phyloP scores from a whole-genome alignment of 2,329 filamentous ascomycete genomes.

The Xylaria sp. region DNA sequence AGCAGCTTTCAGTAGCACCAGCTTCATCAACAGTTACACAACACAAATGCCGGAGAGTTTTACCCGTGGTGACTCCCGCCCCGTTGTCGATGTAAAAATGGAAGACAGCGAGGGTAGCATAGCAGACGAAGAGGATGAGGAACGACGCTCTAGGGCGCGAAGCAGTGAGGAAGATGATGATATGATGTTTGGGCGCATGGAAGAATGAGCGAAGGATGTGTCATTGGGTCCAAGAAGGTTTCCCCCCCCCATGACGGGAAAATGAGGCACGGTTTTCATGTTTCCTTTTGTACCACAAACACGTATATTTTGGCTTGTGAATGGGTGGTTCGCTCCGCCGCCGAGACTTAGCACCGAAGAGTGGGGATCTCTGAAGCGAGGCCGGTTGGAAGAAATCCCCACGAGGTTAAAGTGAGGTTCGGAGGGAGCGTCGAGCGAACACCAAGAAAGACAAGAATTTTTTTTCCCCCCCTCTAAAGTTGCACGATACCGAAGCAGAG shows the following conservation, averaged over 20 bases:
- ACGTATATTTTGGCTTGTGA: slow-evolving; percentile 48
- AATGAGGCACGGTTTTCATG: slow-evolving; percentile 46
- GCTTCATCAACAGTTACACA: slow-evolving; percentile 68
- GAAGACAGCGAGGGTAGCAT: slow-evolving; percentile 68
- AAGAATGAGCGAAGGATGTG: slow-evolving; percentile 65
- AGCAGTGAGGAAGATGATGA: slow-evolving; percentile 87
- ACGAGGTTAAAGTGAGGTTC: slow-evolving; percentile 76
- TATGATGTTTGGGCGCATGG: slow-evolving; percentile 95
- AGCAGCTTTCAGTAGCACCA: slow-evolving; percentile 62
- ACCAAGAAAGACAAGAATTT: slow-evolving; percentile 41
- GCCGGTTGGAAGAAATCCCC: slow-evolving; percentile 45
- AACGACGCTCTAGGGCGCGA: slow-evolving; percentile 63
- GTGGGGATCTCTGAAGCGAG: slow-evolving; percentile 49
- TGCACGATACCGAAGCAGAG: slow-evolving; percentile 22
- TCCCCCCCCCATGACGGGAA: slow-evolving; percentile 29
- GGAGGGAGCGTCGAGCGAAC: slow-evolving; percentile 68
- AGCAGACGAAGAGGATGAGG: slow-evolving; percentile 70
- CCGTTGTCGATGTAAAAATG: slow-evolving; percentile 68
- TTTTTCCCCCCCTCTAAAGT: slow-evolving; percentile 22
- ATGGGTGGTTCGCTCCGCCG: slow-evolving; percentile 67
- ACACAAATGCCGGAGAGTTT: slow-evolving; percentile 67
- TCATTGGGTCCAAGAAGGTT: slow-evolving; percentile 23
- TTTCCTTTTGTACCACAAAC: slow-evolving; percentile 59
- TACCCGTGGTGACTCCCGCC: slow-evolving; percentile 62
- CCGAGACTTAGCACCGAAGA: slow-evolving; percentile 71